Evolutionary conservation across 768 basidiomycete genomes (phyloP), one percentile per base, ranked within the genome.

Genomic region (Suillus cothurnatus): DNA sequence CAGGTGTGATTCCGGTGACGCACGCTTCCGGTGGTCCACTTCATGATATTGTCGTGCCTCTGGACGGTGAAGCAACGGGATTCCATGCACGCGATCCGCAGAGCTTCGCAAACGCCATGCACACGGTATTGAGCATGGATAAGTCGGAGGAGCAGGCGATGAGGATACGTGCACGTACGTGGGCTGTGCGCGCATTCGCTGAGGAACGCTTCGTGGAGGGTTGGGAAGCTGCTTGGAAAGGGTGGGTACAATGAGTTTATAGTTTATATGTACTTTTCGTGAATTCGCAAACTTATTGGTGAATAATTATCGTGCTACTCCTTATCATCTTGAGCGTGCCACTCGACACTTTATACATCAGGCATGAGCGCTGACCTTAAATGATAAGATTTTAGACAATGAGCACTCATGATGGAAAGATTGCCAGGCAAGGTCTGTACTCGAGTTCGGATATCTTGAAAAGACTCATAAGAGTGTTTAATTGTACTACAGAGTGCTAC

Each of bases 1-100:
- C 97, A 4, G 97, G 97, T 0, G 86, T 95, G 19, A 93, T 98
- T 17, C 94, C 95, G 0, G 87, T 99, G 4, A 88, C 91, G 0
- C 95, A 99, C 73, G 93, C 93, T 1, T 97, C 95, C 0, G 97
- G 93, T 3, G 97, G 97, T 0, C 97, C 97, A 0, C 75, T 95
- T 28, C 84, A 88, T 63, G 97, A 99, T 74, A 98, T 99, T 64
- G 88, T 98, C 55, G 88, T 94, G 2, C 94, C 94, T 0, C 86
- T 85, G 73, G 76, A 89, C 7, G 88, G 88, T 41, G 77, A 88
- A 71, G 83, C 80, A 9, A 95, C 94, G 65, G 96, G 96, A 28
- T 96, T 86, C 75, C 95, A 97, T 73, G 95, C 94, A 2, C 85
- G 78, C 3, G 83, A 86, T 2, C 75, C 87, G 0, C 81, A 84